Conservation (phyloP, 768 basidiomycete species). For the Thelephora aurantiotincta region DNA sequence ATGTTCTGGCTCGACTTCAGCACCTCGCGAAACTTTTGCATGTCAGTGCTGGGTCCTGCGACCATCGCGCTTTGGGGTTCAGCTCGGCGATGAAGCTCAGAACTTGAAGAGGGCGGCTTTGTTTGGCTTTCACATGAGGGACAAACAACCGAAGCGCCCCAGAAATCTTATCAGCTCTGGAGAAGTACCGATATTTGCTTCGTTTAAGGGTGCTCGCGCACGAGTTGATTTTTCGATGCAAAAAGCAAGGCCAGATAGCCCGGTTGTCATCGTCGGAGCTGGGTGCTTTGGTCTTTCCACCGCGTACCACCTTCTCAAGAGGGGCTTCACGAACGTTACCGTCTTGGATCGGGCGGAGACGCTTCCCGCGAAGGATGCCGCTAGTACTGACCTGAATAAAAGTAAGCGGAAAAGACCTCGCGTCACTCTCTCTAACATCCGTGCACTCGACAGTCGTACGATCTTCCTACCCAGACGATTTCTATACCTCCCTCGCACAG, state of each 20-base stretch:
- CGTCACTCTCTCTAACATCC: neutral
- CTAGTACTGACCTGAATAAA: slow-evolving; percentile 43
- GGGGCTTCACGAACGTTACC: slow-evolving; percentile 57
- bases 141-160: too few species aligned
- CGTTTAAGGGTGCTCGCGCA: too few species aligned
- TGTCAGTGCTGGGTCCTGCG: slow-evolving; percentile 6
- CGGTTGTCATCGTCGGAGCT: slow-evolving; percentile 60
- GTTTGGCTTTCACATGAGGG: too few species aligned
- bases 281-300: slow-evolving; percentile 84
- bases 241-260: neutral
- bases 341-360: slow-evolving; percentile 57
- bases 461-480: slow-evolving; percentile 54
- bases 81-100: too few species aligned
- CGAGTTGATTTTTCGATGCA: neutral
- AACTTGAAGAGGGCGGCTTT: too few species aligned
- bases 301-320: slow-evolving; percentile 59
- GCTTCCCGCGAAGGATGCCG: slow-evolving; percentile 74
- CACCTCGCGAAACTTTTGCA: slow-evolving; percentile 11
- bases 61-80: neutral
- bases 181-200: too few species aligned
- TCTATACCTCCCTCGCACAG: slow-evolving; percentile 56
- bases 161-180: too few species aligned
- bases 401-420: slow-evolving; percentile 10
- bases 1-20: slow-evolving; percentile 19
- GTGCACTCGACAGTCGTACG: slow-evolving; percentile 40